These are phyloP conservation scores for Scutellaria galericulata DNA, from an alignment of 257 asterid genomes.

Conservation along the genomic window DNA sequence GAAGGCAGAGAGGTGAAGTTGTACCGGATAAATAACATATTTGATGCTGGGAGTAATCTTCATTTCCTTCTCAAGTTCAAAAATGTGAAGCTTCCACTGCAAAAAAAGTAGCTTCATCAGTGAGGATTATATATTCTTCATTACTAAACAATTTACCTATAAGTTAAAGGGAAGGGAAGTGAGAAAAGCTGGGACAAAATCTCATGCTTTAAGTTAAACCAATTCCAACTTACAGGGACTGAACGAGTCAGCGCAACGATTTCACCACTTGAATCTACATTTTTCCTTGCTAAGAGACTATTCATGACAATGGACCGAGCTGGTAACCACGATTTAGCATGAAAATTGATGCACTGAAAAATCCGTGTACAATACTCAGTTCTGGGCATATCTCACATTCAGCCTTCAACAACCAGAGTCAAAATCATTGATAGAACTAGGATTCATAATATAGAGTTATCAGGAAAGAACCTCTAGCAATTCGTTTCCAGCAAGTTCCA, in stretches of 20 bases:
- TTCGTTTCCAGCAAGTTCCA: conserved; percentile 32
- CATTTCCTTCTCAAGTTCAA: conserved; percentile 38
- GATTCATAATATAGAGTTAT: conserved; percentile 8
- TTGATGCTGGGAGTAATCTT: conserved; percentile 35
- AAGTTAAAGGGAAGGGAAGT: neutral
- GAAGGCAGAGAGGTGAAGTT: neutral
- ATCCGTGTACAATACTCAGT: neutral
- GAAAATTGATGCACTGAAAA: conserved; percentile 35
- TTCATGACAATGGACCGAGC: conserved; percentile 34
- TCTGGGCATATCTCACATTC: neutral
- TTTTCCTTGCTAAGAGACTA: conserved; percentile 32
- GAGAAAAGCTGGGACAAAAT: conserved; percentile 7
- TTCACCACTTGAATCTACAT: conserved; percentile 35
- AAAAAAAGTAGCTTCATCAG: conserved; percentile 23
- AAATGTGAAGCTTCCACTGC: conserved; percentile 41
- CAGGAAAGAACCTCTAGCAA: conserved; percentile 31
- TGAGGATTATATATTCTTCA: conserved; percentile 21
- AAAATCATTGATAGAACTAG: neutral
- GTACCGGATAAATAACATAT: conserved; percentile 36
- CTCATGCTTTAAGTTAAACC: neutral
- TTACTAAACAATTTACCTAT: neutral
- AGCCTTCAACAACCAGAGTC: conserved; percentile 2
- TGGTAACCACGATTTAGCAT: conserved; percentile 38
- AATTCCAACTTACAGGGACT: conserved; percentile 36
- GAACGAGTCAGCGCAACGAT: conserved; percentile 28